These are phyloP conservation scores for Candida parachauliodes DNA, from an alignment of 805 yeast genomes.

Conservation along the genomic window DNA sequence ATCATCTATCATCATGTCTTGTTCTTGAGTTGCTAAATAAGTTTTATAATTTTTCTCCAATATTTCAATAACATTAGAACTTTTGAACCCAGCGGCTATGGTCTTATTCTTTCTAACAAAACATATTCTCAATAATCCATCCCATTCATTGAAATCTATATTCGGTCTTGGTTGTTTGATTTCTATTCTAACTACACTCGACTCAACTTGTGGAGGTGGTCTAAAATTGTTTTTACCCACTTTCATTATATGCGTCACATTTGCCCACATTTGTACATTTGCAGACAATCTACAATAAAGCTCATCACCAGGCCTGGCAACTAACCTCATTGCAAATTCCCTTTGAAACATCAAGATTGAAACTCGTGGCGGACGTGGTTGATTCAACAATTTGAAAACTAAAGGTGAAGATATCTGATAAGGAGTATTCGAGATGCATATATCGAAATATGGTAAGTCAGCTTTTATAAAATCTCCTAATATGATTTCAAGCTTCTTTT, in stretches of 20 bases:
- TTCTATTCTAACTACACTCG: constrained; percentile 91
- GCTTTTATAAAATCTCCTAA: constrained; percentile 96
- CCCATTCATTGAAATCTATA: constrained; percentile 94
- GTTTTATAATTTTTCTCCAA: constrained; percentile 87
- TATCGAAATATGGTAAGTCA: constrained; percentile 90
- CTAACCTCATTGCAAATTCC: constrained; percentile 88
- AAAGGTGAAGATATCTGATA: constrained; percentile 96
- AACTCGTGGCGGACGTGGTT: constrained; percentile 91
- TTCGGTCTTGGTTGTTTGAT: constrained; percentile 92
- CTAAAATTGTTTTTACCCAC: constrained; percentile 95
- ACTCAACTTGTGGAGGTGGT: constrained; percentile 98
- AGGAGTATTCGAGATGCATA: constrained; percentile 96
- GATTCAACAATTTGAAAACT: constrained; percentile 86
- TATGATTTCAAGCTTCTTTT: constrained; percentile 85
- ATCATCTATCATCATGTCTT: constrained; percentile 42
- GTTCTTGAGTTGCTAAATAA: constrained; percentile 53
- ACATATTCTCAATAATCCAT: constrained; percentile 85
- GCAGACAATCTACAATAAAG: constrained; percentile 91
- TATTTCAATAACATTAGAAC: constrained; percentile 72
- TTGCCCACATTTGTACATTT: constrained; percentile 99
- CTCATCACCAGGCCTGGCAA: constrained; percentile 96
- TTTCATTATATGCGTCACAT: constrained; percentile 96
- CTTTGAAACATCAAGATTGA: constrained; percentile 96
- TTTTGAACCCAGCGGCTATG: constrained; percentile 87
- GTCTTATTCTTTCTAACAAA: constrained; percentile 94